Conservation (phyloP, 495 filamentous ascomycete genomes). For the Cercophora scortea region DNA sequence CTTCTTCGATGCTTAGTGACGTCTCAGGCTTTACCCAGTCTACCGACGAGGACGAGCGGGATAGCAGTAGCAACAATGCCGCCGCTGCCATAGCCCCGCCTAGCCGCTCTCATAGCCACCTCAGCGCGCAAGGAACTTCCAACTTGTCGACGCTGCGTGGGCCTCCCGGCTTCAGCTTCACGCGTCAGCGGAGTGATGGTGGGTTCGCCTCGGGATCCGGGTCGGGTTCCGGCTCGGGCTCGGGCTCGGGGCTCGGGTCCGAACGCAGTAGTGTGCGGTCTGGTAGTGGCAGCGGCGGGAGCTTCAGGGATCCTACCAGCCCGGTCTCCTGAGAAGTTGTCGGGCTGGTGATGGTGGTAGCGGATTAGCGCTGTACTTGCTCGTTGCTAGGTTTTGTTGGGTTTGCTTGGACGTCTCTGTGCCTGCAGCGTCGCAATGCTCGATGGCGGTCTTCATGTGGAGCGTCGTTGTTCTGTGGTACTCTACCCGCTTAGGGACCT, state of each 20-base stretch:
- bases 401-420: no score
- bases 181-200: constrained; percentile 12
- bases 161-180: constrained; percentile 22
- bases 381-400: no score
- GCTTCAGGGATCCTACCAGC: constrained; percentile 19
- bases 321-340: constrained; percentile 4
- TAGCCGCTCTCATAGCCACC: neutral
- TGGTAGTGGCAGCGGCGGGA: constrained; percentile 26
- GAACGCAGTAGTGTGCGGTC: constrained; percentile 30
- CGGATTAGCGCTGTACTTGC: no score
- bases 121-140: constrained; percentile 1
- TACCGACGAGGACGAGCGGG: constrained; percentile 31
- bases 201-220: constrained; percentile 3
- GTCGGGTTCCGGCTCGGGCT: constrained; percentile 19
- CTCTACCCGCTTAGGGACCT: no score
- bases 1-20: constrained; percentile 60
- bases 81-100: constrained; percentile 2
- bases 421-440: no score
- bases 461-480: no score
- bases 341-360: no score
- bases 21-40: constrained; percentile 59
- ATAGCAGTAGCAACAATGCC: neutral
- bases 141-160: constrained; percentile 14
- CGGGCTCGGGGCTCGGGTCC: constrained; percentile 17
- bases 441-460: no score